Conservation (phyloP, 352 stramenopile genomes). For the Phytophthora constricta region DNA sequence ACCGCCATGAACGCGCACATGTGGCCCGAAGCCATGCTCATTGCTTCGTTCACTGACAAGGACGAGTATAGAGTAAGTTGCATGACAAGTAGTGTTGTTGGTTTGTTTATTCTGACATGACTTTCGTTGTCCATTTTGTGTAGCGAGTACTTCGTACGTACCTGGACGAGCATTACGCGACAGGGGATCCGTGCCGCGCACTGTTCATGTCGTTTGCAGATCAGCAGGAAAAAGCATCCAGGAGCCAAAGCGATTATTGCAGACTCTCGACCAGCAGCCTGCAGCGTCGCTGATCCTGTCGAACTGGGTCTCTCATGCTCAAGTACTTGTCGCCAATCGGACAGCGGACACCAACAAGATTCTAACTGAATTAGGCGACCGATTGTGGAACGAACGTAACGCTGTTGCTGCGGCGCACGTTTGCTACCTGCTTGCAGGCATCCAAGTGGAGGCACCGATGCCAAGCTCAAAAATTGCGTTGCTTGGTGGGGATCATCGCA, state of each 20-base stretch:
- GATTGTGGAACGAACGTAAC: slow-evolving; percentile 74
- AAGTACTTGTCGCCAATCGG: slow-evolving; percentile 83
- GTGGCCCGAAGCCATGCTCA: slow-evolving; percentile 89
- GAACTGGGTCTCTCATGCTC: slow-evolving; percentile 79
- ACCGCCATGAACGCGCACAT: slow-evolving; percentile 82
- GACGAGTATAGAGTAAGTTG: slow-evolving; percentile 81
- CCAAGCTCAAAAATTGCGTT: slow-evolving; percentile 82
- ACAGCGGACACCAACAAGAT: slow-evolving; percentile 87
- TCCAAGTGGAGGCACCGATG: slow-evolving; percentile 78
- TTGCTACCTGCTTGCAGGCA: slow-evolving; percentile 82
- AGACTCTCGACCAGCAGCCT: slow-evolving; percentile 40
- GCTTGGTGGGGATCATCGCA: slow-evolving; percentile 77
- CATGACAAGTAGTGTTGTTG: not conserved
- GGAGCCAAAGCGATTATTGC: slow-evolving; percentile 77
- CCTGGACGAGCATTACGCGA: slow-evolving; percentile 78
- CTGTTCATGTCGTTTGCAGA: slow-evolving; percentile 85
- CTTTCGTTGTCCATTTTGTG: slow-evolving; percentile 6
- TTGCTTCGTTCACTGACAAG: slow-evolving; percentile 86
- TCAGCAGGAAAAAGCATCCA: slow-evolving; percentile 85
- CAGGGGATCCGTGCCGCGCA: slow-evolving; percentile 77
- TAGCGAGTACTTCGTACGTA: slow-evolving; percentile 77
- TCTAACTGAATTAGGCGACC: slow-evolving; percentile 82
- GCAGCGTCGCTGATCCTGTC: slow-evolving; percentile 65
- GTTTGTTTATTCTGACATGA: not conserved
- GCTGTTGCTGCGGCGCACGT: slow-evolving; percentile 76